These are phyloP conservation scores for Alternaria ventricosa DNA, from an alignment of 2,329 filamentous ascomycete species.

Conservation along the genomic window DNA sequence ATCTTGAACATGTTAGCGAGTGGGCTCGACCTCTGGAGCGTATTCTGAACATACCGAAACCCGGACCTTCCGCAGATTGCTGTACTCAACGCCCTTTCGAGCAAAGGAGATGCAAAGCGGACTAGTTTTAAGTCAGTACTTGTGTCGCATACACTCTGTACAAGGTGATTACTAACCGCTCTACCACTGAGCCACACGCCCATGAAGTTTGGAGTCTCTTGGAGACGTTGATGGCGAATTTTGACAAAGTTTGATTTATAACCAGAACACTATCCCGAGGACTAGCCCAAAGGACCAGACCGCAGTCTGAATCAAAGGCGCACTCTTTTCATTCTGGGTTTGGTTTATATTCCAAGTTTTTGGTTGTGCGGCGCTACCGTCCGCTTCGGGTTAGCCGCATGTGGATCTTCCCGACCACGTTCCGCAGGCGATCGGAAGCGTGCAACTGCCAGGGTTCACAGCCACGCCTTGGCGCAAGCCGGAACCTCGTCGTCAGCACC, in stretches of 20 bases:
- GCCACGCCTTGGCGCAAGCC: conserved; percentile 28
- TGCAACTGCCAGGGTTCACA: conserved; percentile 7
- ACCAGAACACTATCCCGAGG: too few species aligned
- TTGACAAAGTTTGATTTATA: too few species aligned
- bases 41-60: conserved; percentile 15
- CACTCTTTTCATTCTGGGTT: neutral
- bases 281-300: too few species aligned
- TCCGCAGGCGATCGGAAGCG: neutral
- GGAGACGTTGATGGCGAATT: neutral
- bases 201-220: neutral
- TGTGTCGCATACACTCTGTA: too few species aligned
- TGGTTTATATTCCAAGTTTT: neutral
- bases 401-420: neutral
- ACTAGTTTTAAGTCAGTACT: too few species aligned
- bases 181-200: conserved; percentile 50
- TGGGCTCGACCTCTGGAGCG: neutral
- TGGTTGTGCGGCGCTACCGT: neutral
- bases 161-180: too few species aligned
- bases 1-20: neutral
- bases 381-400: neutral
- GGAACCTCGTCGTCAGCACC: conserved; percentile 32
- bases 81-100: too few species aligned
- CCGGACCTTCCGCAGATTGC: conserved; percentile 39
- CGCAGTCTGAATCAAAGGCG: too few species aligned
- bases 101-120: conserved; percentile 41